These are phyloP conservation scores for Lasiodiplodia hormozganensis DNA, from an alignment of 2,329 filamentous ascomycete genomes.

Conservation along the genomic window DNA sequence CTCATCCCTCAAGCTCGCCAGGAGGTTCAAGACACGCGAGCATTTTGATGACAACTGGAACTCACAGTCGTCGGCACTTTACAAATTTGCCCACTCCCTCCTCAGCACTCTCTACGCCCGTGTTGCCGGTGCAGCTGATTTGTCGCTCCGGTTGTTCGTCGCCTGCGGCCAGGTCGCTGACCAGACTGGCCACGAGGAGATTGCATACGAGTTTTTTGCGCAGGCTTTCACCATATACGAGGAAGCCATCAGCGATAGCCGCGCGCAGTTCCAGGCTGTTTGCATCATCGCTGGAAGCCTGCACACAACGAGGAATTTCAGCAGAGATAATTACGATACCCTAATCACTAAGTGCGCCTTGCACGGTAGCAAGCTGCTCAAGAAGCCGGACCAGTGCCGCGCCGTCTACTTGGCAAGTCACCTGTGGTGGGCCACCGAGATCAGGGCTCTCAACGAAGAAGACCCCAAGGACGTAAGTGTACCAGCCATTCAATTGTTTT, in stretches of 20 bases:
- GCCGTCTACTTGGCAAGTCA: conserved; percentile 97
- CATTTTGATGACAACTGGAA: conserved; percentile 82
- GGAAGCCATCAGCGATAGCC: conserved; percentile 92
- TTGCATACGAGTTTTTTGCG: conserved; percentile 97
- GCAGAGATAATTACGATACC: conserved; percentile 97
- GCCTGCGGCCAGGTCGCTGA: conserved; percentile 93
- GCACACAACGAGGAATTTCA: conserved; percentile 87
- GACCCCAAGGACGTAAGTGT: conserved; percentile 77
- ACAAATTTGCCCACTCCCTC: conserved; percentile 93
- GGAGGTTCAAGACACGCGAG: conserved; percentile 87
- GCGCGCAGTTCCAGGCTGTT: conserved; percentile 97
- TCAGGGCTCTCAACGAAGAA: conserved; percentile 76
- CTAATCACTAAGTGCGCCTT: conserved; percentile 97
- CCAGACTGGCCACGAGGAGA: conserved; percentile 89
- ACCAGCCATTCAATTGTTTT: background rate
- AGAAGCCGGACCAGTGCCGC: conserved; percentile 97
- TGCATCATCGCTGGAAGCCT: conserved; percentile 90
- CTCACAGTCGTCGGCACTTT: conserved; percentile 78
- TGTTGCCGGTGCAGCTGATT: conserved; percentile 84
- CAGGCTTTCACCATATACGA: conserved; percentile 99
- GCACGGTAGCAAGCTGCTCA: conserved; percentile 93
- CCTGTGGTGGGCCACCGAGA: conserved; percentile 95
- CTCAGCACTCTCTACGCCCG: conserved; percentile 87
- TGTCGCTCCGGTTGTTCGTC: conserved; percentile 88
- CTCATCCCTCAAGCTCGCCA: conserved; percentile 85